Base-by-base conservation (phyloP, 352 stramenopile species). In the Phytophthora chlamydospora region DNA sequence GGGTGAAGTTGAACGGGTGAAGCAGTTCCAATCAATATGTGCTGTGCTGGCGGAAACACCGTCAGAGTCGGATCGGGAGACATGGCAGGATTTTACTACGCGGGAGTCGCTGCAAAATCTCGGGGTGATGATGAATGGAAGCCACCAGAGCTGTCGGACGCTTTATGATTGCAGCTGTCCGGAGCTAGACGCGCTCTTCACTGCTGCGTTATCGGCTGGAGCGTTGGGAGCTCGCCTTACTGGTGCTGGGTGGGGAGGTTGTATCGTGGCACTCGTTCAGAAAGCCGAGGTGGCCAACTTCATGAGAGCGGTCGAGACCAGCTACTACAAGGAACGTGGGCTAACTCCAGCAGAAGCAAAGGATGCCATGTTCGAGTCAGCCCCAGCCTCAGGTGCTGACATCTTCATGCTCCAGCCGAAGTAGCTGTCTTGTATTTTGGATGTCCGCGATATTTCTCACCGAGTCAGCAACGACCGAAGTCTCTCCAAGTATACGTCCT, bases 241-340 rank as follows among this genome's bases (percentile, higher is more conserved):
- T 10, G 88, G 88, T 34, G 88, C 88, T 58, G 88, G 88, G 1
- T 95, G 88, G 88, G 88, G 88, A 58, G 88, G 88, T 31, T 96
- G 85, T 61, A 75, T 82, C 1, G 82, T 96, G 8, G 64, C 77
- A 13, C 50, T 94, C 12, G 68, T 93, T 3, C 44, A 41, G 14
- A 80, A 79, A n/a, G 13, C 47, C 21, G 47, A 68, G 8, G 64
- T 84, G 9, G 21, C 41, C 8, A 57, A 6, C 13, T 85, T 90
- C 46, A 83, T 82, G 47, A 58, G 70, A 42, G 21, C 51, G 19
- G 27, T 89, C 11, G 42, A 58, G 43, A 36, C 35, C 0, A 73
- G 48, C 19, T 85, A 83, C 61, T 89, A 89, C 51, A 38, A 6
- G 29, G 21, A 43, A 44, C 70, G 27, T 17, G 52, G 57, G 3